phyloP scores from a whole-genome alignment of 345 rosid species.

The Anastatica hierochuntica region DNA sequence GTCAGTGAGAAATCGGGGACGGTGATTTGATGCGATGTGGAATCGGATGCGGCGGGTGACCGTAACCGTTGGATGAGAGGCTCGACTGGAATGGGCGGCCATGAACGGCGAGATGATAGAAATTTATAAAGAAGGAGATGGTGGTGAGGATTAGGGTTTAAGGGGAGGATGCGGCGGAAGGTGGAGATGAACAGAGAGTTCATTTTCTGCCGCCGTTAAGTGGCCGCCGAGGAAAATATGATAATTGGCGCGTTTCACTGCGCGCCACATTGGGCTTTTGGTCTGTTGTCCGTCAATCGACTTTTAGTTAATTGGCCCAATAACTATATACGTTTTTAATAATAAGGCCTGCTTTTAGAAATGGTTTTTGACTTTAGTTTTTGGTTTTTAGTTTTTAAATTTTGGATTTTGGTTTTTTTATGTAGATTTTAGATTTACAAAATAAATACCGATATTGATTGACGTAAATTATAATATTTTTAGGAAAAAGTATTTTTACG shows the following conservation, averaged over 20 bases:
- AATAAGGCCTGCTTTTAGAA: not conserved
- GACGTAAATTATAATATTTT: too few relatives aligned
- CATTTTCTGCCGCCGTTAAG: constrained; percentile 24
- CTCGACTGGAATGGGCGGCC: constrained; percentile 24
- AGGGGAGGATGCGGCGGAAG: constrained; percentile 12
- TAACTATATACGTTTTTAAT: not conserved
- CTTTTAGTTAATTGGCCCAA: not conserved
- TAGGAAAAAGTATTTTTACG: too few relatives aligned
- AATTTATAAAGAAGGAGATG: constrained; percentile 11
- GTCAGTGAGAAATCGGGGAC: constrained; percentile 22
- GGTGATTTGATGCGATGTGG: constrained; percentile 14
- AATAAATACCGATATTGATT: too few relatives aligned
- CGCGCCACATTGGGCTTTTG: constrained; percentile 10
- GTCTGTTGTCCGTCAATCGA: not conserved
- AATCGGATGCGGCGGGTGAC: constrained; percentile 15
- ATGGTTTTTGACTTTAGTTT: too few relatives aligned
- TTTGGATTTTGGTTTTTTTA: too few relatives aligned
- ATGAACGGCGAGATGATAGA: constrained; percentile 25
- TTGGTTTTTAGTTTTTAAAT: too few relatives aligned
- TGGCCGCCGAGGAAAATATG: constrained; percentile 6
- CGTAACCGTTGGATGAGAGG: constrained; percentile 32
- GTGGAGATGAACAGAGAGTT: constrained; percentile 21
- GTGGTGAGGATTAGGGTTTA: constrained; percentile 17
- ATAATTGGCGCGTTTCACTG: not conserved
- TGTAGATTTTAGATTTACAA: too few relatives aligned